Base-by-base conservation (phyloP, 495 filamentous ascomycete genomes). In the Tuber magnatum region DNA sequence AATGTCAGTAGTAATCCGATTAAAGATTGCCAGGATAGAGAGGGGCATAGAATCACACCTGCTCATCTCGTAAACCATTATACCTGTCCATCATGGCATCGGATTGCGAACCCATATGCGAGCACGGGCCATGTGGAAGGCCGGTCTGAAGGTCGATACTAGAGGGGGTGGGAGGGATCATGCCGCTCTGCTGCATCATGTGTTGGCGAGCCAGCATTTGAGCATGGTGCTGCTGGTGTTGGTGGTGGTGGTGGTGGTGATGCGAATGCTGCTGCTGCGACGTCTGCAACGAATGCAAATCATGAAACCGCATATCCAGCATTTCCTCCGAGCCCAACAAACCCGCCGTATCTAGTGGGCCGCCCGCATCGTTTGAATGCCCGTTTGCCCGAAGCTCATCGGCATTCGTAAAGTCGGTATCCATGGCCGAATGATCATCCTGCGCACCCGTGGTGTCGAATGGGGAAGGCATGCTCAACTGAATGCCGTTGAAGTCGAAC, bases 151-250 rank as follows among this genome's bases (percentile, higher is more conserved):
- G 87, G 82, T 98, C 94, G 68, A 94, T 87, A 82, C 95, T 97
- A 80, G 94, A 94, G 0, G 95, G 95, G 2, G 95, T 99, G 16
- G 93, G 94, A 12, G 95, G 95, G 38, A 97, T 91, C 79, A 93
- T 90, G 56, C 84, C 85, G 72, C 87, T 86, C 71, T 88, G 86
- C 40, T 90, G 88, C 42, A 65, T 65, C 56, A 65, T 65, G 56
- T 65, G 56, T 65, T 65, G 56, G 56, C 28, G 56, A 20, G 32
- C 28, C 18, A 65, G 28, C 80, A 83, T 79, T 83, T 83, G 81
- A 76, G 86, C 75, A 82, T 87, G 87, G 84, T 87, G 85, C 69
- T 85, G 87, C 77, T 89, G 86, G 40, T 76, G 42, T n/a, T 80
- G 77, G 10, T 76, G 74, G 42, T 84, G 83, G 38, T 80, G 75